Conservation (phyloP, 768 basidiomycete species). For the Holtermannia corniformis region DNA sequence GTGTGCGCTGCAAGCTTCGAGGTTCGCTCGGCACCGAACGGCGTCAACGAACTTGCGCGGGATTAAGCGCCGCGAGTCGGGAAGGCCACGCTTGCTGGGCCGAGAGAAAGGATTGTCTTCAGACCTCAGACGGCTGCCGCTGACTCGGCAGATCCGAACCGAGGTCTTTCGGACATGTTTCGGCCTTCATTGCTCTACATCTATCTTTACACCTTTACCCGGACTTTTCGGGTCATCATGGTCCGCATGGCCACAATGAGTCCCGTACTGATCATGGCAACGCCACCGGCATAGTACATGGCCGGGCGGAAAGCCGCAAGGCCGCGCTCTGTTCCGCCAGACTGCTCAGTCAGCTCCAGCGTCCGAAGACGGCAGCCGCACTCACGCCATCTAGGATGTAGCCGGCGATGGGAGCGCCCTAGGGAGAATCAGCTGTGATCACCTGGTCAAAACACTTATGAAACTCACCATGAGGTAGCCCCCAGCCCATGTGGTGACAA, state of each 20-base stretch:
- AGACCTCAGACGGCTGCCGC: too few relatives aligned
- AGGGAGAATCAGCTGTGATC: neutral
- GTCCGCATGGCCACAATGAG: conserved; percentile 3
- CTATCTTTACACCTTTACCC: too few relatives aligned
- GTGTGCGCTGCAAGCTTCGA: too few relatives aligned
- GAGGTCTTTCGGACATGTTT: too few relatives aligned
- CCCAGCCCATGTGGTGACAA: conserved; percentile 8
- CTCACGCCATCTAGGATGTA: conserved; percentile 19
- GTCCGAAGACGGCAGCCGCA: neutral
- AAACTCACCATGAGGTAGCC: conserved; percentile 2
- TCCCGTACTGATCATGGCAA: conserved; percentile 12
- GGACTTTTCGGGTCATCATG: conserved; percentile 2
- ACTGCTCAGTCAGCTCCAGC: neutral
- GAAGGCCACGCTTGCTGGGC: too few relatives aligned
- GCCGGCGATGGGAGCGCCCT: conserved; percentile 29
- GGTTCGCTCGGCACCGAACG: too few relatives aligned
- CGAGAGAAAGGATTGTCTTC: too few relatives aligned
- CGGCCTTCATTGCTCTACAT: too few relatives aligned
- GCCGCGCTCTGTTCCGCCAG: conserved; percentile 19
- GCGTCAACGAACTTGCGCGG: too few relatives aligned
- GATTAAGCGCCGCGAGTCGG: too few relatives aligned
- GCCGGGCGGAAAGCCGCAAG: conserved; percentile 22
- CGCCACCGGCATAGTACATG: conserved; percentile 22
- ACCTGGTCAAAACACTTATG: too few relatives aligned
- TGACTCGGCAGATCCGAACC: too few relatives aligned